Evolutionary conservation across 2,329 filamentous ascomycete genomes (phyloP).

Genomic region (Tolypocladium ovalisporum): DNA sequence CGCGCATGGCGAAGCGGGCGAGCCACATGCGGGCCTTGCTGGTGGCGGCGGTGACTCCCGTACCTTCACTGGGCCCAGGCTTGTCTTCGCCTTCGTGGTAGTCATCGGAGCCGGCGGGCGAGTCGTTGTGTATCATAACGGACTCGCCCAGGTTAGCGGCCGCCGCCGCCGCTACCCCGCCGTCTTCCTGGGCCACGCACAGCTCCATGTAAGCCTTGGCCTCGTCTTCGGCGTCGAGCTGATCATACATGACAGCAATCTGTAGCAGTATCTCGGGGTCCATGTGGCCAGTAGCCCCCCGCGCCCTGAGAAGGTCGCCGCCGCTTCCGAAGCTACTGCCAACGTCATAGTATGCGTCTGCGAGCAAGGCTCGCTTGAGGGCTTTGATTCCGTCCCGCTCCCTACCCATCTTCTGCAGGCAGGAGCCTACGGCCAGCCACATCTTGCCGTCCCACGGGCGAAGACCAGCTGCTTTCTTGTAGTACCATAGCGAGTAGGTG

Average conservation of each 20-base stretch:
- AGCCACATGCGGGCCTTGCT: conserved; percentile 92
- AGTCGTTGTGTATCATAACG: conserved; percentile 45
- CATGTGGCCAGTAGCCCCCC: conserved; percentile 48
- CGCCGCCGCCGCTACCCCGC: conserved; percentile 36
- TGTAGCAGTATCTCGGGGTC: conserved; percentile 87
- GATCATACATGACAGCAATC: conserved; percentile 83
- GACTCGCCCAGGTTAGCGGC: conserved; percentile 33
- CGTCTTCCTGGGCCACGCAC: conserved; percentile 84
- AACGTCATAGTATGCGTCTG: conserved; percentile 73
- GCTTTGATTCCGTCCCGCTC: conserved; percentile 88
- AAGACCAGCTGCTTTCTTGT: conserved; percentile 85
- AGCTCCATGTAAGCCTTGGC: conserved; percentile 93
- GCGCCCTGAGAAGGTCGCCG: conserved; percentile 33
- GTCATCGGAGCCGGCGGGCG: conserved; percentile 27
- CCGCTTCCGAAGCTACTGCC: conserved; percentile 43
- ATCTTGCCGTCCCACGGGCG: conserved; percentile 97
- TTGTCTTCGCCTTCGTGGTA: conserved; percentile 22
- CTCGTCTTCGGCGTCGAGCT: conserved; percentile 64
- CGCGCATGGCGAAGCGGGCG: conserved; percentile 67
- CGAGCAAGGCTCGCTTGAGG: conserved; percentile 81
- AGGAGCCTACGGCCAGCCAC: conserved; percentile 94
- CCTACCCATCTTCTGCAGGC: conserved; percentile 80
- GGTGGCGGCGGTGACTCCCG: conserved; percentile 83
- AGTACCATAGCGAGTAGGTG: conserved; percentile 94
- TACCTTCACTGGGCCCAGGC: conserved; percentile 37